A percentile compares a stretch with the other conserved stretches of the same genome.
Evolutionary conservation across 2,329 filamentous ascomycete genomes (phyloP).

Genomic region (Fusarium virguliforme): DNA sequence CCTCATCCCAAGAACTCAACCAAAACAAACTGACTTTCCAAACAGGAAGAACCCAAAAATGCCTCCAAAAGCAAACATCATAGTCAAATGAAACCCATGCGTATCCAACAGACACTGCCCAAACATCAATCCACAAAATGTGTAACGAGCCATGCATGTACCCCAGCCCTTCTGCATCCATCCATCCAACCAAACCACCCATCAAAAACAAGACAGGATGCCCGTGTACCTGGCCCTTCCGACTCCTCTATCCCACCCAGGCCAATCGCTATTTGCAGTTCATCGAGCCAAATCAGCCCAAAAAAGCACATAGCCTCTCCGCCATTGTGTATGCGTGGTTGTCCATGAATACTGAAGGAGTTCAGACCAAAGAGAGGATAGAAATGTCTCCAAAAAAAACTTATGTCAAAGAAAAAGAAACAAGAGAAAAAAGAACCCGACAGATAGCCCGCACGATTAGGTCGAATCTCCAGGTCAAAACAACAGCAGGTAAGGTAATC

Average conservation of each 20-base stretch:
- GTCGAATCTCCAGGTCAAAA: slow-evolving; percentile 32
- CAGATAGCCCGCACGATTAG: slow-evolving; percentile 32
- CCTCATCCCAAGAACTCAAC: slow-evolving; percentile 36
- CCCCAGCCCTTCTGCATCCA: slow-evolving; percentile 19
- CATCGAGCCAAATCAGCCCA: slow-evolving; percentile 49
- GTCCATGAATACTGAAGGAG: slow-evolving; percentile 55
- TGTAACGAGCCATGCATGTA: slow-evolving; percentile 41
- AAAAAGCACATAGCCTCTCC: slow-evolving; percentile 58
- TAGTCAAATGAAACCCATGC: slow-evolving; percentile 1
- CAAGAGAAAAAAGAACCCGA: slow-evolving; percentile 23
- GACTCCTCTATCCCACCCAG: slow-evolving; percentile 61
- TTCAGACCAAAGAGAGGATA: slow-evolving; percentile 47
- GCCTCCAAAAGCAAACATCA: slow-evolving; percentile 34
- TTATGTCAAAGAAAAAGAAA: slow-evolving; percentile 35
- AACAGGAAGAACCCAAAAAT: slow-evolving; percentile 35
- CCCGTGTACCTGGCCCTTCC: slow-evolving; percentile 44
- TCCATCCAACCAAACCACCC: slow-evolving; percentile 27
- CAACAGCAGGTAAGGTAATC: slow-evolving; percentile 25
- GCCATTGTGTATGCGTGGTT: slow-evolving; percentile 57
- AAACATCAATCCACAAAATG: slow-evolving; percentile 42
- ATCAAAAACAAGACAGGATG: slow-evolving; percentile 24
- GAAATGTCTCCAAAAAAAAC: slow-evolving; percentile 37
- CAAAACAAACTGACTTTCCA: slow-evolving; percentile 46
- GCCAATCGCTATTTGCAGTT: slow-evolving; percentile 56
- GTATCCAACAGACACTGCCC: background rate